phyloP scores from a whole-genome alignment of 306 rosid species.

The Ammopiptanthus mongolicus region DNA sequence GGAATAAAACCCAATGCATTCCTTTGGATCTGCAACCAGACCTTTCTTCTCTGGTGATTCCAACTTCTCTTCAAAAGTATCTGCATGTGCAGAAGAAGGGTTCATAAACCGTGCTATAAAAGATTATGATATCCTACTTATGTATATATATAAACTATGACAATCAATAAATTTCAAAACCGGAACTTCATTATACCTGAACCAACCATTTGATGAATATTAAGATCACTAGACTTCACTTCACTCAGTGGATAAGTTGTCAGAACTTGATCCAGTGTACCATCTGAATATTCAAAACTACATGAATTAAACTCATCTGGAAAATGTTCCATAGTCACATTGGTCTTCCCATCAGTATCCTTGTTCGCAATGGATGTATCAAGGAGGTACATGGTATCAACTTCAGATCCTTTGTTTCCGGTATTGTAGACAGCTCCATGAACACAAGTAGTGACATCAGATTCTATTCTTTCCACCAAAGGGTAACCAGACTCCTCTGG shows the following conservation, averaged over 20 bases:
- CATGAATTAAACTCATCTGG: background rate
- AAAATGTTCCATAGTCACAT: background rate
- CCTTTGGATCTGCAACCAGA: background rate
- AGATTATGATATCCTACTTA: background rate
- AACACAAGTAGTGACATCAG: background rate
- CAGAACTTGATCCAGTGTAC: background rate
- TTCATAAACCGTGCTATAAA: background rate
- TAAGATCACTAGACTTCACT: background rate
- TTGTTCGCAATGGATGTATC: background rate
- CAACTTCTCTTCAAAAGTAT: background rate
- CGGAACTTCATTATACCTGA: conserved; percentile 4
- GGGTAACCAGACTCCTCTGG: background rate
- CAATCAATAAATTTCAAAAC: background rate
- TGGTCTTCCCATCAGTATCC: background rate
- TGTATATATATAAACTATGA: background rate
- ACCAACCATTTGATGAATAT: background rate
- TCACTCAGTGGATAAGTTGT: background rate
- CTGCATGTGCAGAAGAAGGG: background rate
- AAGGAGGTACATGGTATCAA: background rate
- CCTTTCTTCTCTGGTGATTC: background rate
- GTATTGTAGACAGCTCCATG: background rate
- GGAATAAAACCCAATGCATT: background rate
- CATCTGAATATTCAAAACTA: background rate
- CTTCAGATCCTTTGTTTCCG: background rate
- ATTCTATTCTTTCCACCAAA: background rate